Conservation (phyloP, 257 asterid species). For the Solanum boliviense region DNA sequence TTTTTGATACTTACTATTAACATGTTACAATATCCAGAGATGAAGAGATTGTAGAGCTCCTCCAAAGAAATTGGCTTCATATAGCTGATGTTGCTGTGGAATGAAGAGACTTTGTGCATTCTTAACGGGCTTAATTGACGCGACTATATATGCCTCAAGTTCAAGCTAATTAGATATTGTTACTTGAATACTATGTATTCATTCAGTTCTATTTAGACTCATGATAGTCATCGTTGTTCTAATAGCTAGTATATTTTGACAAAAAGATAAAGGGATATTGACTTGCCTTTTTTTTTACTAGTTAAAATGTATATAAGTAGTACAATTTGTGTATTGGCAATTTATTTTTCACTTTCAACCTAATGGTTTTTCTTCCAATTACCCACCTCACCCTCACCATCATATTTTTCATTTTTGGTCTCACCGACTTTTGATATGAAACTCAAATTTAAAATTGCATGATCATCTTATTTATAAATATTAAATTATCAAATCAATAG, state of each 20-base stretch:
- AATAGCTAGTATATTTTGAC: background rate
- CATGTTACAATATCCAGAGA: background rate
- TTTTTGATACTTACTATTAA: background rate
- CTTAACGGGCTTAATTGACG: background rate
- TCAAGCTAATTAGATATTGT: background rate
- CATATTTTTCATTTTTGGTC: no score
- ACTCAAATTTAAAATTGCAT: no score
- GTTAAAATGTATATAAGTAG: background rate
- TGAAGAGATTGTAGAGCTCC: background rate
- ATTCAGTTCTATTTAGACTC: background rate
- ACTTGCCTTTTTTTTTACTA: background rate
- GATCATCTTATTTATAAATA: background rate
- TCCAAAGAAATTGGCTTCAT: background rate
- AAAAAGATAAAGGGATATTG: background rate
- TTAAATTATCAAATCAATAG: no score
- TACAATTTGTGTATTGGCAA: background rate
- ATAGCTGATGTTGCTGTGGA: background rate
- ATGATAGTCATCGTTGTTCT: background rate
- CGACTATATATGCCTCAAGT: background rate
- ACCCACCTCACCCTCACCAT: no score
- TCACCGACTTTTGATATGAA: no score
- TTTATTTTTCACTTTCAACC: background rate
- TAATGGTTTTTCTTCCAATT: no score
- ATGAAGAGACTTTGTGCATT: background rate
- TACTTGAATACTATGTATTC: background rate